These are phyloP conservation scores for Phaeosphaeria sp. DNA, from an alignment of 2,329 filamentous ascomycete species.

Conservation along the genomic window DNA sequence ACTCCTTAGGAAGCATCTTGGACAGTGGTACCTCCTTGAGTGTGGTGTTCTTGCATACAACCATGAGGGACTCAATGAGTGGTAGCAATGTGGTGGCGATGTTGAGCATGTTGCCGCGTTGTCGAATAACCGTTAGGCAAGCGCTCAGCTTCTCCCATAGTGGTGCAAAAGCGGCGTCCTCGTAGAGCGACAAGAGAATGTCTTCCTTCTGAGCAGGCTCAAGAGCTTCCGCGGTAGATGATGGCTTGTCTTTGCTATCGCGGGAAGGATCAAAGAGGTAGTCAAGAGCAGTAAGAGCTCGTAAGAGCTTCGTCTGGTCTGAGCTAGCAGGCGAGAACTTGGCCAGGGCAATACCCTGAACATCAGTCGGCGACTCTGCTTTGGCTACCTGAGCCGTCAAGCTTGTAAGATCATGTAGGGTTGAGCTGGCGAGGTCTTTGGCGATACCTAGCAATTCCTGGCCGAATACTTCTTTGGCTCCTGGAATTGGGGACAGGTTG, in stretches of 20 bases:
- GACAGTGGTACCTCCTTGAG: constrained; percentile 68
- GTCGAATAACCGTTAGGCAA: constrained; percentile 84
- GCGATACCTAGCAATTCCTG: constrained; percentile 89
- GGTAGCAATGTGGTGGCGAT: constrained; percentile 95
- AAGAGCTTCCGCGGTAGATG: constrained; percentile 57
- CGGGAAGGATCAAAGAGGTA: constrained; percentile 89
- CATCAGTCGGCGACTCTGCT: constrained; percentile 88
- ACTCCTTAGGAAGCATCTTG: constrained; percentile 63
- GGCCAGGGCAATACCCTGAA: constrained; percentile 89
- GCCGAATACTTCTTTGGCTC: constrained; percentile 89
- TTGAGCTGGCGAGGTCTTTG: constrained; percentile 81
- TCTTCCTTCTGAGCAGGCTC: constrained; percentile 76
- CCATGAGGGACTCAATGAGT: constrained; percentile 96
- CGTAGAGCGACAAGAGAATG: constrained; percentile 85
- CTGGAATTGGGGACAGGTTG: constrained; percentile 91
- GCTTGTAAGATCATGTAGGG: constrained; percentile 83
- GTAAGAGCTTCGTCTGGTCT: constrained; percentile 93
- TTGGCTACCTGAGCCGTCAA: constrained; percentile 85
- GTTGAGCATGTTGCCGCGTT: constrained; percentile 94
- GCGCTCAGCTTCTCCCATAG: constrained; percentile 93
- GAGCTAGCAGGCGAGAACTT: constrained; percentile 97
- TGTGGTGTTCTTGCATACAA: constrained; percentile 97
- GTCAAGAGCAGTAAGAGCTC: constrained; percentile 91
- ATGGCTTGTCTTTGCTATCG: constrained; percentile 59
- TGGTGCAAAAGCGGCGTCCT: constrained; percentile 85